Percentiles rank a stretch among this genome's conserved stretches.
Conservation (phyloP, 768 basidiomycete species). For the Tubosaeta sp. region DNA sequence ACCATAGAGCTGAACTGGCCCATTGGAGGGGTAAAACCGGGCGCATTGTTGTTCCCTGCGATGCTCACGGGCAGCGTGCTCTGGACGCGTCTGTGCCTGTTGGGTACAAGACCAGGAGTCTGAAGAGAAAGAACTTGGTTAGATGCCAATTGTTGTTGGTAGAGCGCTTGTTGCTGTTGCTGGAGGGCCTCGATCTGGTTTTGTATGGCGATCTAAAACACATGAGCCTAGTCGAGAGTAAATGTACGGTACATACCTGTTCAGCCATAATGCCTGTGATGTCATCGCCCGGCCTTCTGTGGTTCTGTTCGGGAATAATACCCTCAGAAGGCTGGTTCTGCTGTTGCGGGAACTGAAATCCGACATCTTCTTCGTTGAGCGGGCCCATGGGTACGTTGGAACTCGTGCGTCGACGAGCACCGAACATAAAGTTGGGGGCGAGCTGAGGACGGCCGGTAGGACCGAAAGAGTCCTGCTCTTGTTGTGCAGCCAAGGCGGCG, state of each 20-base stretch:
- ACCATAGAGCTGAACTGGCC: conserved; percentile 59
- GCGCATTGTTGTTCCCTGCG: conserved; percentile 38
- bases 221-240: conserved; percentile 5
- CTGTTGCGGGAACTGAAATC: conserved; percentile 82
- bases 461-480: conserved; percentile 59
- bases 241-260: conserved; percentile 56
- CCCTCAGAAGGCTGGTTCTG: conserved; percentile 30
- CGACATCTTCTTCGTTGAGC: conserved; percentile 73
- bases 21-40: conserved; percentile 40
- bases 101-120: conserved; percentile 67
- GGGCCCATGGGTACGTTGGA: conserved; percentile 57
- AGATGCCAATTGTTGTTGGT: conserved; percentile 86
- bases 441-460: conserved; percentile 83
- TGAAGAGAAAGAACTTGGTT: conserved; percentile 81
- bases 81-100: conserved; percentile 81
- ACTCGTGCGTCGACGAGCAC: conserved; percentile 54
- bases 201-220: conserved; percentile 74
- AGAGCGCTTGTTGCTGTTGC: conserved; percentile 85
- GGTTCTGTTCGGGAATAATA: conserved; percentile 33
- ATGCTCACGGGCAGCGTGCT: conserved; percentile 70
- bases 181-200: conserved; percentile 87
- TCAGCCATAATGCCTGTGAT: conserved; percentile 92
- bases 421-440: conserved; percentile 91
- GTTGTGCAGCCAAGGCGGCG: conserved; percentile 71
- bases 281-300: conserved; percentile 65